Conservation (phyloP, 2,329 filamentous ascomycete genomes). For the Blumeria hordei region DNA sequence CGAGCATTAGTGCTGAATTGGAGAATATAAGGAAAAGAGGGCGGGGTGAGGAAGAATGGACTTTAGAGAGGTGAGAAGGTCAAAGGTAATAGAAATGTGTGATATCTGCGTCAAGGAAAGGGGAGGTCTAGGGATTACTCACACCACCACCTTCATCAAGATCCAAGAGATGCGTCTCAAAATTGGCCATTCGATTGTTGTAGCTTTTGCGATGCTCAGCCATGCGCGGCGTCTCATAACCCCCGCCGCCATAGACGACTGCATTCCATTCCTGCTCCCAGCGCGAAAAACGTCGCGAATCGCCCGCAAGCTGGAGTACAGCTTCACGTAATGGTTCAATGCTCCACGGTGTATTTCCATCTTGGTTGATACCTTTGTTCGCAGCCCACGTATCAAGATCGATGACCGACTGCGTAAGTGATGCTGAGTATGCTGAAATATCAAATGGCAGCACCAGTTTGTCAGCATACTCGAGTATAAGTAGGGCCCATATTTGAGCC, state of each 20-base stretch:
- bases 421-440: slow-evolving; percentile 44
- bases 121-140: slow-evolving; percentile 19
- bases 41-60: too few species aligned
- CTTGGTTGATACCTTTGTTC: slow-evolving; percentile 28
- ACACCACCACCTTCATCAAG: slow-evolving; percentile 47
- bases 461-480: slow-evolving; percentile 71
- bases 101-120: too few species aligned
- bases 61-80: not conserved
- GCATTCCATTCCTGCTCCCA: slow-evolving; percentile 64
- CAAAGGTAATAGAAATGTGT: too few species aligned
- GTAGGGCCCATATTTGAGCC: slow-evolving; percentile 53
- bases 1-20: slow-evolving; percentile 4
- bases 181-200: slow-evolving; percentile 55
- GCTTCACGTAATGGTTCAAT: slow-evolving; percentile 35
- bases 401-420: slow-evolving; percentile 38
- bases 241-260: slow-evolving; percentile 40
- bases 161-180: slow-evolving; percentile 70
- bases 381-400: slow-evolving; percentile 42
- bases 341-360: slow-evolving; percentile 17
- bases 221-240: slow-evolving; percentile 50
- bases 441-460: slow-evolving; percentile 65
- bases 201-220: slow-evolving; percentile 45
- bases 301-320: slow-evolving; percentile 30
- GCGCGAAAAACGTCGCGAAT: slow-evolving; percentile 39
- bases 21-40: not conserved